Conservation (phyloP, 371 early-diverging fungal species). For the Lichtheimia ornata region DNA sequence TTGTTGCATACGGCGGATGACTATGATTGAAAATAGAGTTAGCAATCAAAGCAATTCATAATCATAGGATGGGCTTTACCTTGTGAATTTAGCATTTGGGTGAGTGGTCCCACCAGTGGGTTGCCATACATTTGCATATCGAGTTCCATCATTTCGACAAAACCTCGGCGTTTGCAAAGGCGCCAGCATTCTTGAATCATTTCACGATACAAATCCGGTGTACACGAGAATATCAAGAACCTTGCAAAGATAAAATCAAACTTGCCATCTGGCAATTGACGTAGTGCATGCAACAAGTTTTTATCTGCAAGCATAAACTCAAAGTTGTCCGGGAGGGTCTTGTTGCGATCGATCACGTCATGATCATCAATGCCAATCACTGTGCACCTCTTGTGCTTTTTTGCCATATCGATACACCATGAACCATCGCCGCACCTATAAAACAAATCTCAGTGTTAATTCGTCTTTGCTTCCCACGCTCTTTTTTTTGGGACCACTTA, state of each 20-base stretch:
- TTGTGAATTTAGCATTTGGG: conserved; percentile 39
- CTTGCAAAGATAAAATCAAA: conserved; percentile 43
- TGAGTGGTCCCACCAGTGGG: conserved; percentile 19
- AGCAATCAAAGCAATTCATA: conserved; percentile 4
- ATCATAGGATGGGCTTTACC: conserved; percentile 22
- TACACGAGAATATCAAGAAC: conserved; percentile 25
- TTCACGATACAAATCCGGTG: conserved; percentile 27
- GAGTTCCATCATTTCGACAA: conserved; percentile 44
- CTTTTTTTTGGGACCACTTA: conserved; percentile 8
- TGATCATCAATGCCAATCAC: conserved; percentile 18
- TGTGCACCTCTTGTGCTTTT: conserved; percentile 12
- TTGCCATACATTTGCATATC: conserved; percentile 44
- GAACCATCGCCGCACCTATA: conserved; percentile 20
- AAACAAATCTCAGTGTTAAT: not conserved
- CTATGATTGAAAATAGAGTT: conserved; percentile 14
- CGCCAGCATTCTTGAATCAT: conserved; percentile 38
- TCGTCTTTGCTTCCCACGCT: not conserved
- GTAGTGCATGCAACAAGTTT: conserved; percentile 28
- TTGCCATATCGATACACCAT: conserved; percentile 22
- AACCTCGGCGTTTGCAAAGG: conserved; percentile 33
- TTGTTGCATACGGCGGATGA: conserved; percentile 31
- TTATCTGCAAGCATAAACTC: conserved; percentile 23
- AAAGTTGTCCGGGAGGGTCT: conserved; percentile 23
- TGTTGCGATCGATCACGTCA: conserved; percentile 8
- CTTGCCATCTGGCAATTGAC: conserved; percentile 24